Percentiles rank a stretch among this genome's conserved stretches.
These are phyloP conservation scores for Salix caprea DNA, from an alignment of 345 rosid genomes.

Conservation along the genomic window DNA sequence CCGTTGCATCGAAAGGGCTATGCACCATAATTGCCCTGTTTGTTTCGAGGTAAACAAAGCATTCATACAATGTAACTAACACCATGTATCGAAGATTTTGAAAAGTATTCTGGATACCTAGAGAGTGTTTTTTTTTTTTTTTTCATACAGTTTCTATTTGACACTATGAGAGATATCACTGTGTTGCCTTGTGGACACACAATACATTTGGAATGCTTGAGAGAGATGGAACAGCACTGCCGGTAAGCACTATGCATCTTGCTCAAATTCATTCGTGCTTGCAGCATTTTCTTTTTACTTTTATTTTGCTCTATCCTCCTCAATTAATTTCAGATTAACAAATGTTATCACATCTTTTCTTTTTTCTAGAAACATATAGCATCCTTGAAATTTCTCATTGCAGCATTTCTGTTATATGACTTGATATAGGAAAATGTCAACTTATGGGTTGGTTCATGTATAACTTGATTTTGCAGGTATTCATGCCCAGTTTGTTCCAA, in stretches of 20 bases:
- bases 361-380: not conserved
- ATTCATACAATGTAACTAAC: not conserved
- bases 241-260: slow-evolving; percentile 26
- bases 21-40: slow-evolving; percentile 75
- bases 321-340: not conserved
- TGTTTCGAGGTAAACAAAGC: slow-evolving; percentile 58
- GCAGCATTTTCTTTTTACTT: too few relatives aligned
- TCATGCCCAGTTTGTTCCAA: slow-evolving; percentile 87
- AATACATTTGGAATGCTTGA: slow-evolving; percentile 51
- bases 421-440: not conserved
- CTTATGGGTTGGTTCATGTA: not conserved
- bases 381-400: too few relatives aligned
- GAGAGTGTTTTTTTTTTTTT: slow-evolving; percentile 1
- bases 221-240: slow-evolving; percentile 50
- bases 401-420: too few relatives aligned
- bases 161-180: slow-evolving; percentile 50
- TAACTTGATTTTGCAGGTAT: slow-evolving; percentile 43
- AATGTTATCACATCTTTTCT: not conserved
- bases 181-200: slow-evolving; percentile 68
- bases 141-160: slow-evolving; percentile 49
- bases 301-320: too few relatives aligned
- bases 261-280: not conserved
- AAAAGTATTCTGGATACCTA: not conserved
- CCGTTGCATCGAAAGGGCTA: slow-evolving; percentile 60
- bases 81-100: not conserved